phyloP scores from a whole-genome alignment of 495 filamentous ascomycete genomes.

The Lasiosphaeria ovina region DNA sequence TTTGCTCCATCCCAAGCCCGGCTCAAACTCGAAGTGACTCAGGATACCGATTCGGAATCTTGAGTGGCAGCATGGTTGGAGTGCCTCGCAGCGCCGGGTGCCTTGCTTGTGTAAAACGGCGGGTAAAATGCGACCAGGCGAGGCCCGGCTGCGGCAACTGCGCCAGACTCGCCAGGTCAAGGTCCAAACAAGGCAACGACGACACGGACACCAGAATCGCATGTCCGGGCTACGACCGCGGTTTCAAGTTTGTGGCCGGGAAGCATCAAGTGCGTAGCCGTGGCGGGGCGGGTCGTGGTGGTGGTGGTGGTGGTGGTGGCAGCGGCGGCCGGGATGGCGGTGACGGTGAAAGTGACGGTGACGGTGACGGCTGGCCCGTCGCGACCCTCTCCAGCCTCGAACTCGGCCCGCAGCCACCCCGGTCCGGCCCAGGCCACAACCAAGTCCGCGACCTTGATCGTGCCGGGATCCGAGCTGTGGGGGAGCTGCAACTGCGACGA shows the following conservation, averaged over 20 bases:
- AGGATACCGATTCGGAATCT: not conserved
- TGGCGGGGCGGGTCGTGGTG: not conserved
- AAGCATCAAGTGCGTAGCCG: conserved; percentile 1
- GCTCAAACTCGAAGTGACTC: too few species aligned
- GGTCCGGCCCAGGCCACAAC: not conserved
- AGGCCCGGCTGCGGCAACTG: conserved; percentile 62
- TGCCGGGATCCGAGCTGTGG: not conserved
- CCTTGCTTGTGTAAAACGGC: conserved; percentile 64
- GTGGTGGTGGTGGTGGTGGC: not conserved
- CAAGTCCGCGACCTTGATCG: not conserved
- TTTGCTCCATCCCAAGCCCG: too few species aligned
- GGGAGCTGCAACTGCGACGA: too few species aligned
- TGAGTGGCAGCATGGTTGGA: conserved; percentile 36
- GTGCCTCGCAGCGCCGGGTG: conserved; percentile 46
- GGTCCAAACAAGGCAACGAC: too few species aligned
- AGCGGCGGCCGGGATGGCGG: too few species aligned
- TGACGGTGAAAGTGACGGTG: too few species aligned
- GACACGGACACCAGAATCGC: conserved; percentile 1
- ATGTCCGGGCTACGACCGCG: conserved; percentile 22
- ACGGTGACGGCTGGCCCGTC: too few species aligned
- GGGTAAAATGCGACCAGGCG: conserved; percentile 89
- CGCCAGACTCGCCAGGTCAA: conserved; percentile 9
- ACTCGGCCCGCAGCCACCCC: too few species aligned
- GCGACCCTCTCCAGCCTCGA: too few species aligned
- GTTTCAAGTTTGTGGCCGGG: conserved; percentile 22